Evolutionary conservation across 768 basidiomycete species (phyloP).

Genomic region (Boletus huronensis): DNA sequence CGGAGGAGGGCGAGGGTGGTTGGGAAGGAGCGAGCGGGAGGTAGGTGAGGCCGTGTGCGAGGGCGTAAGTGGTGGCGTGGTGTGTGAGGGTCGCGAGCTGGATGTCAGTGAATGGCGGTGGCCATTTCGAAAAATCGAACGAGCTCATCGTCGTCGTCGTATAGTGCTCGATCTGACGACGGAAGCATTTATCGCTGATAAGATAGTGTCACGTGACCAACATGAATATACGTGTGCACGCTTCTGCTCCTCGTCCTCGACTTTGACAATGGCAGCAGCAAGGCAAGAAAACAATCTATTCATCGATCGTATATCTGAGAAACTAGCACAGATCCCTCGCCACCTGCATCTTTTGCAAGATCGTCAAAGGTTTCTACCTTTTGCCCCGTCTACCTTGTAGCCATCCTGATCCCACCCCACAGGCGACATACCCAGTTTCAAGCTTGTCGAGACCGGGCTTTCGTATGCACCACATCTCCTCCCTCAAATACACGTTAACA

Average conservation of each 20-base stretch:
- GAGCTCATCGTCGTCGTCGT: conserved; percentile 4
- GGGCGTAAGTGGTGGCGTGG: conserved; percentile 75
- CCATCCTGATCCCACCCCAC: neutral
- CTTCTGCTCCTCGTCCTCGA: neutral
- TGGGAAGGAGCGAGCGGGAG: conserved; percentile 50
- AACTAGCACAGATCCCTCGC: conserved; percentile 46
- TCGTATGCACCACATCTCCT: conserved; percentile 45
- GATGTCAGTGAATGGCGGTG: conserved; percentile 57
- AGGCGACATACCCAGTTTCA: conserved; percentile 91
- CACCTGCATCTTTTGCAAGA: conserved; percentile 90
- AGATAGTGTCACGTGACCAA: neutral
- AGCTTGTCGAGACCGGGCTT: conserved; percentile 72
- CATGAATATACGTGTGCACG: too few species aligned
- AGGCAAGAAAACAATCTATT: conserved; percentile 10
- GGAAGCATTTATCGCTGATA: neutral
- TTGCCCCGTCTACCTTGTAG: neutral
- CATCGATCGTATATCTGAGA: neutral
- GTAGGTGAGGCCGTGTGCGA: conserved; percentile 83
- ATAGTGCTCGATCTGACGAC: neutral
- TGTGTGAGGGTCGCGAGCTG: conserved; percentile 60
- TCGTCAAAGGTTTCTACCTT: conserved; percentile 67
- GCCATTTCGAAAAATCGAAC: conserved; percentile 65
- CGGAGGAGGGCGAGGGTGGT: conserved; percentile 59
- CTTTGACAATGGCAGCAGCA: conserved; percentile 16
- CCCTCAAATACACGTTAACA: too few species aligned